phyloP scores from a whole-genome alignment of 768 basidiomycete genomes.

The Leccinum longicurvipes region DNA sequence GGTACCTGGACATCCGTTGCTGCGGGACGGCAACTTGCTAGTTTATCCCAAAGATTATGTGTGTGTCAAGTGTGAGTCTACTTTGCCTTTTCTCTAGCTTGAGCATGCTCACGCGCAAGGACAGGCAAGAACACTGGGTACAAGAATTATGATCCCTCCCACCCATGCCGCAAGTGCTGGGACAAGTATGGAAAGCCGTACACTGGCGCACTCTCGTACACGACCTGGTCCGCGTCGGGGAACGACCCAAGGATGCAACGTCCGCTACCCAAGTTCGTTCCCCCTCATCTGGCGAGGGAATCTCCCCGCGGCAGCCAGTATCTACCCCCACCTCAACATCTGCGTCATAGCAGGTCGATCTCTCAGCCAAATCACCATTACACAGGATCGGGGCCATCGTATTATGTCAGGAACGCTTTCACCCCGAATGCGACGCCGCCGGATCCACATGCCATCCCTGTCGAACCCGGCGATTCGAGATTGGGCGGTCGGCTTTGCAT shows the following conservation, averaged over 20 bases:
- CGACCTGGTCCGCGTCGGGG: conserved; percentile 34
- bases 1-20: conserved; percentile 62
- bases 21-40: conserved; percentile 57
- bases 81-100: too few relatives aligned
- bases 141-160: conserved; percentile 60
- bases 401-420: conserved; percentile 26
- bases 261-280: conserved; percentile 23
- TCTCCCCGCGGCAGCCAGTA: background rate
- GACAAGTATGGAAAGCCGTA: conserved; percentile 61
- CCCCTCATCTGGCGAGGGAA: conserved; percentile 17
- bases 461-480: conserved; percentile 63
- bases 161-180: conserved; percentile 78
- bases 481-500: conserved; percentile 66
- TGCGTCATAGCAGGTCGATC: conserved; percentile 14
- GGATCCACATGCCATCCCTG: conserved; percentile 42
- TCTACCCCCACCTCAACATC: conserved; percentile 7
- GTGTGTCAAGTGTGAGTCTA: conserved; percentile 63
- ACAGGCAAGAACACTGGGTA: conserved; percentile 74
- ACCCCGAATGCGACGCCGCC: conserved; percentile 20
- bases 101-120: background rate
- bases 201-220: conserved; percentile 56
- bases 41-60: conserved; percentile 64
- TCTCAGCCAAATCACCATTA: conserved; percentile 13
- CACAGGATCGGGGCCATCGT: conserved; percentile 10
- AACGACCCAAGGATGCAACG: conserved; percentile 28